Base-by-base conservation (phyloP, 1,284 basidiomycete species). In the Rhodotorula sp. region DNA sequence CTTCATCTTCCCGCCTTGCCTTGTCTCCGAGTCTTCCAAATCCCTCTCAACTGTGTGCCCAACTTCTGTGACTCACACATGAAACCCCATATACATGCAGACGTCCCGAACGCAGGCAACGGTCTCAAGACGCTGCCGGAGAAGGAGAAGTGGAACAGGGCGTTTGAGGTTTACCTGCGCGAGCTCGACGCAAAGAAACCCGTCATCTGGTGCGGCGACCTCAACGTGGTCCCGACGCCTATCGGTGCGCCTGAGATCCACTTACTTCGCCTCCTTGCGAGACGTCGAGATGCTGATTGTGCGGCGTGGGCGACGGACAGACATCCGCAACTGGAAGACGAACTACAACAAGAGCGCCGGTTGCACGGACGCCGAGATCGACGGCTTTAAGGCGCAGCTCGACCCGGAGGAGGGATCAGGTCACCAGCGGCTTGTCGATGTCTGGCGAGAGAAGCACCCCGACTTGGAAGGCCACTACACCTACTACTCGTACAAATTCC, bases 161-260 rank as follows among this genome's bases (percentile, higher is more conserved):
- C 91, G 76, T 91, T 92, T 76, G 87, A 89, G 61, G 74, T 81
- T 2, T 89, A 93, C 77, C 83, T 94, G 24, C 85, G 86, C 5
- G 84, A 86, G 29, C 82, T 92, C 19, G 90, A 92, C 79, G 84
- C 82, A 68, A 85, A 84, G 76, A 94, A 94, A 76, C 88, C 91
- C 5, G 88, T 94, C 17, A 89, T 94, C 67, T 94, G 92, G 92
- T 84, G 85, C n/a, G 92, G 92, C 34, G 92, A 94, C 79, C 78
- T 94, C 71, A 94, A 94, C 75, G 90, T 92, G 44, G 90, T 92
- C 2, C 89, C 89, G 5, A 32, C 60, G 11, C 36, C 60, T 11
- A 19, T 51, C 60, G 55, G 55, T 57, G 36, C 17, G 55, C n/a
- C n/a, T 4, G 11, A 3, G 87, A 87, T n/a, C n/a, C n/a, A n/a